Conservation (phyloP, 768 basidiomycete species). For the Hypholoma sublateritium region DNA sequence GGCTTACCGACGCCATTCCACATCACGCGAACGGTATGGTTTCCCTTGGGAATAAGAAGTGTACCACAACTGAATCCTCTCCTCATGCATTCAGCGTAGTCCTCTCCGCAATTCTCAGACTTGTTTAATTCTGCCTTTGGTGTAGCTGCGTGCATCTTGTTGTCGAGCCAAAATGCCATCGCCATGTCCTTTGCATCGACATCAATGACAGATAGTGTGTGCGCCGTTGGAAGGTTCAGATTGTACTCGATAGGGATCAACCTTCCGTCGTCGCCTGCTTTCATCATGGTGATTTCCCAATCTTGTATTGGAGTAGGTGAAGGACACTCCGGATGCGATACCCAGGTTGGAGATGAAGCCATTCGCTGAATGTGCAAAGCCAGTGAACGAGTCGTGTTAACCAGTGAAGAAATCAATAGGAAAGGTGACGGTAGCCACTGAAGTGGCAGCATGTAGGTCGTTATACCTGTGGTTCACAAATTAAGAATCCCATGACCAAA, state of each 20-base stretch:
- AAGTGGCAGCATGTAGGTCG: no score
- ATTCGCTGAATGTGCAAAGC: no score
- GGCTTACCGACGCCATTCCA: neutral
- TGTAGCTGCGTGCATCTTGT: slow-evolving; percentile 6
- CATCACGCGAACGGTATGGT: neutral
- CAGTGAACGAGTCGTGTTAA: no score
- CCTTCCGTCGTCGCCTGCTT: slow-evolving; percentile 15
- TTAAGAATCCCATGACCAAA: no score
- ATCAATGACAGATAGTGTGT: slow-evolving; percentile 17
- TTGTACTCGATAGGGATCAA: slow-evolving; percentile 21
- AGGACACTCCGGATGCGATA: neutral
- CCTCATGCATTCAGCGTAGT: neutral
- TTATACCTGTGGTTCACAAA: no score
- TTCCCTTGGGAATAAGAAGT: neutral
- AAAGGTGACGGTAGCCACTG: no score
- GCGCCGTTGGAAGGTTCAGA: slow-evolving; percentile 14
- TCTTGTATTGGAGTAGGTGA: slow-evolving; percentile 1
- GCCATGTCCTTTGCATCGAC: slow-evolving; percentile 19
- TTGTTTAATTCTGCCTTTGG: neutral
- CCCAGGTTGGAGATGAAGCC: neutral
- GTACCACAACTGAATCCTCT: neutral
- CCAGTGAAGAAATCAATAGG: no score
- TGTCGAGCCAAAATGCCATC: slow-evolving; percentile 20
- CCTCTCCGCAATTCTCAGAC: neutral
- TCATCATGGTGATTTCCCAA: slow-evolving; percentile 13